Base-by-base conservation (phyloP, 1,284 basidiomycete genomes). In the Kalmanozyma brasiliensis region DNA sequence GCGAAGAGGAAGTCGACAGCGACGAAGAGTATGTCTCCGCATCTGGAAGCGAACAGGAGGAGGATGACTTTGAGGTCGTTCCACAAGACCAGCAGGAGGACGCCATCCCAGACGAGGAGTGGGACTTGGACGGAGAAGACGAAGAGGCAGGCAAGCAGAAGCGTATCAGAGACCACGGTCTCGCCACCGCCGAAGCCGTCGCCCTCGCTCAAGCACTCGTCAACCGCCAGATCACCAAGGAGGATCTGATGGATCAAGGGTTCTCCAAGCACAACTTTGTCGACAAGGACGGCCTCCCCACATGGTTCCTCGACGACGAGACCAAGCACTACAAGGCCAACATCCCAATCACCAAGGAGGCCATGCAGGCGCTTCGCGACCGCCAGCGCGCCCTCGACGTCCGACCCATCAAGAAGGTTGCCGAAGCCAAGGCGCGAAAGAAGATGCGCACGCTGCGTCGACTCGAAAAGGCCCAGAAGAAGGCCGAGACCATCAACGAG, bases 281-380 rank as follows among this genome's bases (percentile, higher is more conserved):
- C 76, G 88, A 92, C 70, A 96, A 94, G 84, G 92, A 97, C 52
- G 93, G 87, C 26, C 87, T 98, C 9, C 96, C 96, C 0, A 83
- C 88, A 0, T 99, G 96, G 96, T 98, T 99, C 87, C 86, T 98
- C 38, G 95, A 98, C 77, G 96, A 99, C 78, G 96, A 99, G 84
- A 84, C 88, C 38, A 92, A 94, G 79, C 87, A 91, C 82, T 98
- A 96, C 87, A 94, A 93, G 80, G 85, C 91, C 61, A 98, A 98
- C 83, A 86, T 98, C 51, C 96, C 96, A 14, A 87, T 98, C 66
- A 98, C 95, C 1, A 98, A 97, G 83, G 96, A 98, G 83, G 96
- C 96, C 6, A 86, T 98, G 53, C 87, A 87, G 51, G 90, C 89
- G 4, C 86, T 99, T 33, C 89, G 92, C 32, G 93, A 91, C 16